Percentiles rank a stretch among this genome's conserved stretches.
These are phyloP conservation scores for Boletus sensibilis DNA, from an alignment of 768 basidiomycete genomes.

Conservation along the genomic window DNA sequence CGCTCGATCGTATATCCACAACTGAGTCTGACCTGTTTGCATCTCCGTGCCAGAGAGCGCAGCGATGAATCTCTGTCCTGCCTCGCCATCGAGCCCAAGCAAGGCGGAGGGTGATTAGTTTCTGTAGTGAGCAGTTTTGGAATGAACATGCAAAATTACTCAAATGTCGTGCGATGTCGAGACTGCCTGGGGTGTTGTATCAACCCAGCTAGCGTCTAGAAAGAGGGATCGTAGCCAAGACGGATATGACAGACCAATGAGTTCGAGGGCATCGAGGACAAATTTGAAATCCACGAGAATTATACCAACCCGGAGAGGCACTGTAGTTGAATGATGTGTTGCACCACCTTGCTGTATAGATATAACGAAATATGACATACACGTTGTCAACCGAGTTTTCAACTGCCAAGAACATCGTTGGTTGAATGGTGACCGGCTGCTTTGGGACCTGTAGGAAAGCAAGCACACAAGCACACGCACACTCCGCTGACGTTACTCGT, in stretches of 20 bases:
- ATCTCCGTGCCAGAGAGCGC: not conserved
- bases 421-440: too few relatives aligned
- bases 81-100: not conserved
- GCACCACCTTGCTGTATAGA: too few relatives aligned
- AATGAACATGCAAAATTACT: not conserved
- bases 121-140: not conserved
- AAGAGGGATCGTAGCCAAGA: not conserved
- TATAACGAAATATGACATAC: too few relatives aligned
- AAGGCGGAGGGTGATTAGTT: not conserved
- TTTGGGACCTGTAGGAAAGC: too few relatives aligned
- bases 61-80: not conserved
- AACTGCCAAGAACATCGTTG: too few relatives aligned
- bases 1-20: not conserved
- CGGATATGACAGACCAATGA: not conserved
- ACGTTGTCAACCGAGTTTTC: too few relatives aligned
- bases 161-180: not conserved
- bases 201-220: not conserved
- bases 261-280: not conserved
- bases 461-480: too few relatives aligned
- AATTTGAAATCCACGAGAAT: too few relatives aligned
- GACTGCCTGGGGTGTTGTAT: not conserved
- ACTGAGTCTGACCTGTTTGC: not conserved
- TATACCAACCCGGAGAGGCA: too few relatives aligned
- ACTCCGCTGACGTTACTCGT: too few relatives aligned
- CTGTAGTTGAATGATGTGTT: too few relatives aligned